phyloP scores from a whole-genome alignment of 768 basidiomycete genomes.

The Favolaschia claudopus region DNA sequence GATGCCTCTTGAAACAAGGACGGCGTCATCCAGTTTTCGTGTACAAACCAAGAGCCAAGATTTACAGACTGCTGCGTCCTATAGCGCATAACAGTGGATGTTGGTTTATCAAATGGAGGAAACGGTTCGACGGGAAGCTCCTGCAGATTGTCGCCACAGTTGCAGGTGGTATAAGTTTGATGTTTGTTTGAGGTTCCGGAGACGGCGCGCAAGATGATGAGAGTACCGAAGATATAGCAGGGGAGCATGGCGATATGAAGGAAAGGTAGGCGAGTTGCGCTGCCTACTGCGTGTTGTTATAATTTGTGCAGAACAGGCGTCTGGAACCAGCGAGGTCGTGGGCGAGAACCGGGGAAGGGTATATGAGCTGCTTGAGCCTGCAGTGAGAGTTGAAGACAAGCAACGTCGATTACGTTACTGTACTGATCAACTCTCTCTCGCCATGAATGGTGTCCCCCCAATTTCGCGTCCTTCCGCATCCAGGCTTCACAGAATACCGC shows the following conservation, averaged over 20 bases:
- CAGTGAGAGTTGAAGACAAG: not conserved
- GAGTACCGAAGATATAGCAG: not conserved
- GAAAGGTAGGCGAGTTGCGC: not conserved
- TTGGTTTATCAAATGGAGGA: slow-evolving; percentile 55
- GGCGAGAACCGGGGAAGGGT: not conserved
- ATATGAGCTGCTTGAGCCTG: not conserved
- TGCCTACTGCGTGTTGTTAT: too few species aligned
- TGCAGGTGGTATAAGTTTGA: not conserved
- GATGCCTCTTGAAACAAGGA: slow-evolving; percentile 67
- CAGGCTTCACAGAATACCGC: slow-evolving; percentile 65
- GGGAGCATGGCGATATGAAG: slow-evolving; percentile 1
- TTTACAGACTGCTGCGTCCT: slow-evolving; percentile 72
- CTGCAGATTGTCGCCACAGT: not conserved
- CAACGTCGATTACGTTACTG: too few species aligned
- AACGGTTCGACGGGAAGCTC: slow-evolving; percentile 43
- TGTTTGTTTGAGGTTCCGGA: not conserved
- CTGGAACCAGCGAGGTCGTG: slow-evolving; percentile 7
- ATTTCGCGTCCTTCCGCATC: slow-evolving; percentile 53
- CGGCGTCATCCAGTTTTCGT: slow-evolving; percentile 79
- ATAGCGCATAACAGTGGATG: slow-evolving; percentile 63
- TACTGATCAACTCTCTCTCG: not conserved
- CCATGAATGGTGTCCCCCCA: slow-evolving; percentile 48
- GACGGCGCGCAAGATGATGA: slow-evolving; percentile 2
- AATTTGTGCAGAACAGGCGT: not conserved
- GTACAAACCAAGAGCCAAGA: slow-evolving; percentile 74